A percentile compares a stretch with the other conserved stretches of the same genome.
phyloP scores from a whole-genome alignment of 2,329 filamentous ascomycete genomes.

The Aspergillus tamarii region DNA sequence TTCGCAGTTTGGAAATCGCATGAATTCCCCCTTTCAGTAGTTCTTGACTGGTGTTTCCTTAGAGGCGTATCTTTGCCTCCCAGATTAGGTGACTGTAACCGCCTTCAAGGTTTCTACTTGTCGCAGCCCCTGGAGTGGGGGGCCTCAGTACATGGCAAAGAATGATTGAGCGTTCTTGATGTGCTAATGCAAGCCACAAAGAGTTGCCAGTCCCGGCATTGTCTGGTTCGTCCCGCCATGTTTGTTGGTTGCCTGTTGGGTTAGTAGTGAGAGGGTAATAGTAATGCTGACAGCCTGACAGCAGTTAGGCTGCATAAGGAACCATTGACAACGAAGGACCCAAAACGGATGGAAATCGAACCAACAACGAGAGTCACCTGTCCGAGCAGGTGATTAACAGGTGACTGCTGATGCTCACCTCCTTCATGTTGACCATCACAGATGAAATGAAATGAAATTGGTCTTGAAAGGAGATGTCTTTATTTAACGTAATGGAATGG shows the following conservation, averaged over 20 bases:
- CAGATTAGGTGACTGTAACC: not conserved
- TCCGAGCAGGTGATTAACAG: no score
- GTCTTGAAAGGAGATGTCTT: not conserved
- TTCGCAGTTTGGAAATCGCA: not conserved
- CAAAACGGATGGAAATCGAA: not conserved
- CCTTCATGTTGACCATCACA: not conserved
- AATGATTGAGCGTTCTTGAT: not conserved
- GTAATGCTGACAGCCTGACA: not conserved
- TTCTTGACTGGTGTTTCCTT: not conserved
- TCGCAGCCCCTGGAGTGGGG: not conserved
- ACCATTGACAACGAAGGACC: not conserved
- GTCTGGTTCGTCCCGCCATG: not conserved
- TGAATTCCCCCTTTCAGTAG: conserved; percentile 4
- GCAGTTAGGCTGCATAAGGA: not conserved
- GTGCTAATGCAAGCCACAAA: conserved; percentile 4
- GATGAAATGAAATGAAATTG: not conserved
- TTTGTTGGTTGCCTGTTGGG: not conserved
- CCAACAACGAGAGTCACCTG: not conserved
- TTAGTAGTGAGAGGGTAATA: no score
- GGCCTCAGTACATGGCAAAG: not conserved
- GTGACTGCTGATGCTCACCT: not conserved
- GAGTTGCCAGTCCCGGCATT: not conserved
- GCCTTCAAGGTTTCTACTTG: not conserved
- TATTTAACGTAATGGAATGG: not conserved
- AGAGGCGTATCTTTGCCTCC: not conserved